Evolutionary conservation across 768 basidiomycete genomes (phyloP), one percentile per base, ranked within the genome.

Genomic region (Xerocomus brunneocitrinus): DNA sequence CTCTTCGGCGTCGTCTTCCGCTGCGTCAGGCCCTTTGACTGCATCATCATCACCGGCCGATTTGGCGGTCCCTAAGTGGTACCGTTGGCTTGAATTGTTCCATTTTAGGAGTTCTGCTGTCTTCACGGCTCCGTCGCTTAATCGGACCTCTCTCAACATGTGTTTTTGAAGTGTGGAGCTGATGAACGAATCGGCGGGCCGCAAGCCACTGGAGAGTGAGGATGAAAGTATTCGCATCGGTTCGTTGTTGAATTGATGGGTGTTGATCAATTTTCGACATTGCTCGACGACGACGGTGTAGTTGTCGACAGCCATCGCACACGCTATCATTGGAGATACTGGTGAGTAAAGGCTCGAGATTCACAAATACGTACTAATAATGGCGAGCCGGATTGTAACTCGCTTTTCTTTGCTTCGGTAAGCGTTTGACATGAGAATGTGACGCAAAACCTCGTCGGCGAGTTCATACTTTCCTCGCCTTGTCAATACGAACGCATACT

Each of bases 231-330:
- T 78, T 6, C 91, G 84, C 12, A 89, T 71, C 0, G 92, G 87
- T 39, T 95, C 91, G 49, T 92, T 89, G 63, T 93, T 87, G 74
- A 90, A 93, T 63, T 95, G 92, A 62, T 92, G 76, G 0, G 73
- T 71, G 31, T 79, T 83, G 52, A 89, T 82, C 31, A 98, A 71
- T 57, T 87, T 87, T 25, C 92, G 82, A 31, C 79, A 79, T 62
- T 91, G 87, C 55, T 91, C 87, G 14, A 91, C 80, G 14, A 89
- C 80, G 9, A 77, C 71, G 22, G 73, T 61, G 61, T 79, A 80
- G 10, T 81, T 78, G 47, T 80, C 73, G 5, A 76, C 79, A 1
- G 76, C 67, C 35, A 89, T 79, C 7, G 85, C 85, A 63, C 89
- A 91, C 1, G 92, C 94, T 95, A 62, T 4, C 38, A 40, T 49